phyloP scores from a whole-genome alignment of 1,284 basidiomycete species.

The Cutaneotrichosporon daszewskae region DNA sequence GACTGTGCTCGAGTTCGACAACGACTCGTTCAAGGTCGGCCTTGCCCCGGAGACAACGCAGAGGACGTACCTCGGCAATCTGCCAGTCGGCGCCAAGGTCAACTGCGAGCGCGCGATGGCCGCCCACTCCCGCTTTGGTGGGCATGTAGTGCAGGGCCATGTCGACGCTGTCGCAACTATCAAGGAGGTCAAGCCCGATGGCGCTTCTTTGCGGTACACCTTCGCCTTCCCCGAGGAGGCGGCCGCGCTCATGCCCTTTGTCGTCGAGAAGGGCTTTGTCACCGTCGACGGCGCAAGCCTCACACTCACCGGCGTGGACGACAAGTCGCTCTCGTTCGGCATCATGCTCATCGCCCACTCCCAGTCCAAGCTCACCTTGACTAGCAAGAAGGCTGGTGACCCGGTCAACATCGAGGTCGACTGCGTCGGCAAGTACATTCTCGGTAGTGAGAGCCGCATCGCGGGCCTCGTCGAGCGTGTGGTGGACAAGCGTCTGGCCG shows the following conservation, averaged over 20 bases:
- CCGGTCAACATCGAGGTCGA: conserved; percentile 84
- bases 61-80: conserved; percentile 82
- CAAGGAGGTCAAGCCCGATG: conserved; percentile 63
- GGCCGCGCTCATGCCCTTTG: conserved; percentile 68
- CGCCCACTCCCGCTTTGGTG: conserved; percentile 84
- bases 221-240: conserved; percentile 65
- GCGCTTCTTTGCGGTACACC: conserved; percentile 75
- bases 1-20: conserved; percentile 78
- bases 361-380: conserved; percentile 79
- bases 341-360: conserved; percentile 96
- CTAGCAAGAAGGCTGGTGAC: conserved; percentile 66
- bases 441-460: conserved; percentile 60
- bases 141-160: conserved; percentile 97
- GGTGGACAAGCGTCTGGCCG: conserved; percentile 51
- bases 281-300: conserved; percentile 92
- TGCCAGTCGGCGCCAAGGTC: conserved; percentile 71
- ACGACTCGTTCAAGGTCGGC: conserved; percentile 81
- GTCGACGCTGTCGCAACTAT: conserved; percentile 84
- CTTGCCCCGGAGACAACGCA: conserved; percentile 90
- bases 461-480: conserved; percentile 62
- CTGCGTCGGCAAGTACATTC: conserved; percentile 55
- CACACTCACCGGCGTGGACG: conserved; percentile 80
- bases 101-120: conserved; percentile 96
- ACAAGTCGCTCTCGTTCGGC: conserved; percentile 62
- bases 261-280: conserved; percentile 95